Evolutionary conservation across 345 rosid genomes (phyloP).

Genomic region (Populus ilicifolia): DNA sequence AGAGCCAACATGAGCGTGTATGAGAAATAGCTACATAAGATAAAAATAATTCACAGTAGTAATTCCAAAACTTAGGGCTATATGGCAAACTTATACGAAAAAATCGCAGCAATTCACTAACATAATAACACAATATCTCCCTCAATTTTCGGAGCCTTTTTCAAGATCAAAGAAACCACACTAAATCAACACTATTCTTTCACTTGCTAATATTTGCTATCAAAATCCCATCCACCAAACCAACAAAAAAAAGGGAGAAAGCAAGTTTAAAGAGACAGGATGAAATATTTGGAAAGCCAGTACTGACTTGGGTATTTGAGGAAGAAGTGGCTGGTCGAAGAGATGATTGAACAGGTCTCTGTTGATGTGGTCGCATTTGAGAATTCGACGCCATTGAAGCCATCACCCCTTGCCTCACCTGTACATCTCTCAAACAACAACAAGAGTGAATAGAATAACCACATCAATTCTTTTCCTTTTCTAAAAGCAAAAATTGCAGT

Average conservation of each 20-base stretch:
- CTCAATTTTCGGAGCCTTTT: neutral
- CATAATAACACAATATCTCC: neutral
- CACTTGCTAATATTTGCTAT: neutral
- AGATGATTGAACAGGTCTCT: slow-evolving; percentile 68
- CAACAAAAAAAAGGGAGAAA: neutral
- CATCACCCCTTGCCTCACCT: slow-evolving; percentile 75
- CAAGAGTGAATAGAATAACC: neutral
- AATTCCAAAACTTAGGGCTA: no score
- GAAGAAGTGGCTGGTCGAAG: slow-evolving; percentile 52
- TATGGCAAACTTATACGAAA: neutral
- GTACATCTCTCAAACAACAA: slow-evolving; percentile 3
- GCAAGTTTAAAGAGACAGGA: neutral
- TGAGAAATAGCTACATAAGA: neutral
- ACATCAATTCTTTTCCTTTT: no score
- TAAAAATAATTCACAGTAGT: neutral
- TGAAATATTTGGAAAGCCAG: neutral
- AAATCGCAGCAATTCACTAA: no score
- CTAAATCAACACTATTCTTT: neutral
- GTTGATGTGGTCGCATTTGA: slow-evolving; percentile 72
- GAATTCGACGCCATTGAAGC: slow-evolving; percentile 59
- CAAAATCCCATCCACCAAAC: neutral
- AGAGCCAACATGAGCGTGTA: neutral
- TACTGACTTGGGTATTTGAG: slow-evolving; percentile 62
- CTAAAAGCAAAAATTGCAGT: no score
- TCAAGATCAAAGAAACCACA: neutral